phyloP scores from a whole-genome alignment of 768 basidiomycete species.

The Astraeus odoratus region DNA sequence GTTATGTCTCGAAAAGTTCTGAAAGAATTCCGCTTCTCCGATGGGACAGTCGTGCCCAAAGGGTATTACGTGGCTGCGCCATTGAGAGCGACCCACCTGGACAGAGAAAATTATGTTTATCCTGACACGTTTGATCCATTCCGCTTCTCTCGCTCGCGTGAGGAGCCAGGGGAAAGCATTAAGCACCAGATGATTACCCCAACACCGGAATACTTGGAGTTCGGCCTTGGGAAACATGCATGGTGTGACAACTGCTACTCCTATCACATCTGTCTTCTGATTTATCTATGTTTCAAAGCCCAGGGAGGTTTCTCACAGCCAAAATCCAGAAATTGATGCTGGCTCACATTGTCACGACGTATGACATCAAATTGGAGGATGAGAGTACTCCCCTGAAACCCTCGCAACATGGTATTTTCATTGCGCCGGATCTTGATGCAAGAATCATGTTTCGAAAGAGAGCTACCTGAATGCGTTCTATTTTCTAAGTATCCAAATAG shows the following conservation, averaged over 20 bases:
- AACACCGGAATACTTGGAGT: conserved; percentile 23
- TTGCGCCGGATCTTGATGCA: too few species aligned
- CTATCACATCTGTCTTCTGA: neutral
- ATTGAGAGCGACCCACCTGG: neutral
- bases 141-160: neutral
- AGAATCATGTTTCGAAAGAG: too few species aligned
- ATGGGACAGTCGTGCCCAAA: conserved; percentile 28
- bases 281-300: too few species aligned
- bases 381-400: too few species aligned
- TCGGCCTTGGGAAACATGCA: conserved; percentile 23
- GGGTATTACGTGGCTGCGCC: conserved; percentile 9
- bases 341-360: too few species aligned
- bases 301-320: too few species aligned
- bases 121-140: neutral
- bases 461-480: too few species aligned
- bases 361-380: too few species aligned
- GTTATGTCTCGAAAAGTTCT: conserved; percentile 25
- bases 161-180: neutral
- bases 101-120: neutral
- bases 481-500: too few species aligned
- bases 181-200: conserved; percentile 26
- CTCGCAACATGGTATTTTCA: too few species aligned
- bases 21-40: conserved; percentile 27
- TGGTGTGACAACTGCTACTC: conserved; percentile 4
- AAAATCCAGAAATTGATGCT: too few species aligned